Conservation (phyloP, 176 grass and related monocot species). For the Triticum turgidum region DNA sequence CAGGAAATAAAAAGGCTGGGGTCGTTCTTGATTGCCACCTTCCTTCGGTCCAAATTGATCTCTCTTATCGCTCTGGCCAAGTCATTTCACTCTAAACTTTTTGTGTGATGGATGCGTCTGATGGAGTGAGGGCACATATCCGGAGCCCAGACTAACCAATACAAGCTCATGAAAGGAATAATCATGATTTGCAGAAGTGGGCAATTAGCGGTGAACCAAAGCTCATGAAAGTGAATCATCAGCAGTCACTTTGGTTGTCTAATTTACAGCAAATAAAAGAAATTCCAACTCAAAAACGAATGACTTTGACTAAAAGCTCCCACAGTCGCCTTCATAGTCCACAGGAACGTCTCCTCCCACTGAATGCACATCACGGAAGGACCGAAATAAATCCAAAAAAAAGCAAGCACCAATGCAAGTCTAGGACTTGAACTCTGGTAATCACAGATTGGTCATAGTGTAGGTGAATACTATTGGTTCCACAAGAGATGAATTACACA, state of each 20-base stretch:
- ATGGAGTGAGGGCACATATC: not conserved
- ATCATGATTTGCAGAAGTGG: not conserved
- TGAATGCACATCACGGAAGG: too few species aligned
- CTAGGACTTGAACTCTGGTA: too few species aligned
- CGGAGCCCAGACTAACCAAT: not conserved
- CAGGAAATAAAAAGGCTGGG: conserved; percentile 15
- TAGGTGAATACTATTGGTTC: not conserved
- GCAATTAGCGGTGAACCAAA: not conserved
- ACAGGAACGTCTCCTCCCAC: too few species aligned
- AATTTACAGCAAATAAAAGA: not conserved
- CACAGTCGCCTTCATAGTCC: too few species aligned
- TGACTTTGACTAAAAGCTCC: not conserved
- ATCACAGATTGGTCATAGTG: not conserved
- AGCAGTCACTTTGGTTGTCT: not conserved
- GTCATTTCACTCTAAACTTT: not conserved
- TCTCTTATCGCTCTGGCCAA: not conserved
- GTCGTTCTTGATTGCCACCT: not conserved
- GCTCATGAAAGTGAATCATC: not conserved
- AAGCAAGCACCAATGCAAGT: too few species aligned
- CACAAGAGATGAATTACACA: not conserved
- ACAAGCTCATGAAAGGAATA: not conserved
- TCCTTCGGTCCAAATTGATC: not conserved
- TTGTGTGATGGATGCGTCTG: not conserved
- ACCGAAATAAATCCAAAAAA: too few species aligned
- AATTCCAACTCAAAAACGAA: not conserved